Percentiles rank a stretch among this genome's conserved stretches.
Conservation (phyloP, 768 basidiomycete species). For the Cystofilobasidium ferigula region DNA sequence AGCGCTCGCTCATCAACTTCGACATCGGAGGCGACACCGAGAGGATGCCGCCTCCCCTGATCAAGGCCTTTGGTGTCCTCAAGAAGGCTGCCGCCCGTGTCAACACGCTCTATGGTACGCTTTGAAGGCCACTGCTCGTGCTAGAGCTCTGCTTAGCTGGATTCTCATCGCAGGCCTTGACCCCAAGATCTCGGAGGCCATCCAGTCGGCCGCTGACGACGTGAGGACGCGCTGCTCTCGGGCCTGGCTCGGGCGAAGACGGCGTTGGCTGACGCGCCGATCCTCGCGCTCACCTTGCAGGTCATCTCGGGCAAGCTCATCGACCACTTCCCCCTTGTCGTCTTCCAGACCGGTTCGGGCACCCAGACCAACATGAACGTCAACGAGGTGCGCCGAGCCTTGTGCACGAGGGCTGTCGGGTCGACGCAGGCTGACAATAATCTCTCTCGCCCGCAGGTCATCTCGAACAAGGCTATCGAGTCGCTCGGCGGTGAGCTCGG, state of each 20-base stretch:
- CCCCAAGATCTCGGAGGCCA: conserved; percentile 71
- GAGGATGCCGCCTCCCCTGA: conserved; percentile 83
- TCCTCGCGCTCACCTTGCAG: conserved; percentile 43
- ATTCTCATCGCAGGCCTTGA: conserved; percentile 46
- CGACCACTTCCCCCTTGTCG: conserved; percentile 94
- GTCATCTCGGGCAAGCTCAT: conserved; percentile 90
- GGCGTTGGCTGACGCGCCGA: no score
- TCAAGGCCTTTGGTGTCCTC: conserved; percentile 93
- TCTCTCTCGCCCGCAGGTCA: conserved; percentile 52
- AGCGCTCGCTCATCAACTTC: conserved; percentile 93
- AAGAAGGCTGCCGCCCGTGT: conserved; percentile 93
- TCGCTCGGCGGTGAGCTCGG: conserved; percentile 88
- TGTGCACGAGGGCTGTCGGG: neutral
- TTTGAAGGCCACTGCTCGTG: neutral
- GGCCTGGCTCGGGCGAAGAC: no score
- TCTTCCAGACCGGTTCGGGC: conserved; percentile 97
- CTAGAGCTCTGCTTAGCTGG: neutral
- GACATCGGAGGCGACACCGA: conserved; percentile 94
- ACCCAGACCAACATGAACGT: conserved; percentile 99
- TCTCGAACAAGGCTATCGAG: conserved; percentile 97
- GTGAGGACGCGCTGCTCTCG: conserved; percentile 42
- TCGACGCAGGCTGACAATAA: neutral
- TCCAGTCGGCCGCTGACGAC: conserved; percentile 87
- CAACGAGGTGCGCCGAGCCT: conserved; percentile 58
- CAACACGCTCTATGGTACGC: conserved; percentile 67